A percentile compares a stretch with the other conserved stretches of the same genome.
Conservation (phyloP, 345 rosid species). For the Ricinus communis region DNA sequence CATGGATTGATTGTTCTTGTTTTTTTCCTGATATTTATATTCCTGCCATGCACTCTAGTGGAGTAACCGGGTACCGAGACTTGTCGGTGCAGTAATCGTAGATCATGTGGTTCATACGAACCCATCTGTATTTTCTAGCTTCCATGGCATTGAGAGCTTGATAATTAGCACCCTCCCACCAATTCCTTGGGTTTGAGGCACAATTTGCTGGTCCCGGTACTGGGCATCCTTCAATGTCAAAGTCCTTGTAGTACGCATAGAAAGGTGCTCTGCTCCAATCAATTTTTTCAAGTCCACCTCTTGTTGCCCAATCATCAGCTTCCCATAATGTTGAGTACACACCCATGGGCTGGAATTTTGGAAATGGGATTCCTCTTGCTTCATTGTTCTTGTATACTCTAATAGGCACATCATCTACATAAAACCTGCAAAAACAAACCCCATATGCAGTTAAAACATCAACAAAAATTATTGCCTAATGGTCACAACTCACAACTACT, state of each 20-base stretch:
- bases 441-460: not conserved
- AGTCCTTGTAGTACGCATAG: conserved; percentile 76
- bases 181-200: conserved; percentile 55
- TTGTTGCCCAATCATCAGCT: conserved; percentile 97
- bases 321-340: conserved; percentile 93
- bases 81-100: conserved; percentile 85
- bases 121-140: conserved; percentile 85
- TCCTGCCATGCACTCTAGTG: conserved; percentile 76
- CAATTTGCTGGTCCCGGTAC: conserved; percentile 76
- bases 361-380: conserved; percentile 63
- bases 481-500: no score
- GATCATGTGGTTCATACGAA: conserved; percentile 87
- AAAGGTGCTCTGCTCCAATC: conserved; percentile 93
- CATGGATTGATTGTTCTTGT: not conserved
- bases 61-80: conserved; percentile 71
- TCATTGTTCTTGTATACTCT: conserved; percentile 87
- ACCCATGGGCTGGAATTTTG: conserved; percentile 79
- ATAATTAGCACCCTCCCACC: conserved; percentile 78
- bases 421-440: conserved; percentile 44
- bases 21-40: conserved; percentile 27
- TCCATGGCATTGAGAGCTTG: conserved; percentile 66
- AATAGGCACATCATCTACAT: conserved; percentile 75
- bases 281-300: conserved; percentile 91
- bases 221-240: conserved; percentile 84
- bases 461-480: no score